Percentiles rank a stretch among this genome's conserved stretches.
Conservation (phyloP, 108 stramenopile species). For the Bacterosira constricta region DNA sequence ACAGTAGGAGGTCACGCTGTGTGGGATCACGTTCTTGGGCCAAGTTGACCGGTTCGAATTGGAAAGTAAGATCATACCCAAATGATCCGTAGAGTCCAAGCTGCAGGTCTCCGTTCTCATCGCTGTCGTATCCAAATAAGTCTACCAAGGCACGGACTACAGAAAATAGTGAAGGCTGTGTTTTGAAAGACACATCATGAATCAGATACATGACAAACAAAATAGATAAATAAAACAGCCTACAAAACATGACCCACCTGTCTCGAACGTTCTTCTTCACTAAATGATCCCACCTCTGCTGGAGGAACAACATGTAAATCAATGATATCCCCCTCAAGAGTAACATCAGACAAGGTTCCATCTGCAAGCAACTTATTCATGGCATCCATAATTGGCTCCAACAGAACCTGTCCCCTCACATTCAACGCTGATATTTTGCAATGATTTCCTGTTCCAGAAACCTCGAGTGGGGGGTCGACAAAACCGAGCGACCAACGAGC, state of each 20-base stretch:
- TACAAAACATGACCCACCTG: conserved; percentile 58
- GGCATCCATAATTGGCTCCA: conserved; percentile 78
- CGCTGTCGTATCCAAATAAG: conserved; percentile 75
- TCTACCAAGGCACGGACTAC: conserved; percentile 90
- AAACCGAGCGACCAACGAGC: conserved; percentile 94
- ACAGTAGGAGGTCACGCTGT: conserved; percentile 93
- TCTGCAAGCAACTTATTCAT: conserved; percentile 67
- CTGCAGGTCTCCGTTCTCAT: conserved; percentile 85
- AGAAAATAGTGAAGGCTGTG: conserved; percentile 88
- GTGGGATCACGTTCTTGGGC: conserved; percentile 79
- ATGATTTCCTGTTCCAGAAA: conserved; percentile 74
- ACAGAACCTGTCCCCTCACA: conserved; percentile 75
- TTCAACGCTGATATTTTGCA: conserved; percentile 92
- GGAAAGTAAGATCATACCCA: conserved; percentile 97
- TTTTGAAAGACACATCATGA: not conserved
- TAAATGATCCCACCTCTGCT: conserved; percentile 81
- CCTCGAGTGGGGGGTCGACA: conserved; percentile 91
- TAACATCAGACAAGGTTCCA: conserved; percentile 56
- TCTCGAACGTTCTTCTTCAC: conserved; percentile 93
- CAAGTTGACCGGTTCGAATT: conserved; percentile 94
- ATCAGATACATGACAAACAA: not conserved
- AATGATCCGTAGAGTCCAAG: conserved; percentile 96
- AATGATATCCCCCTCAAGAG: conserved; percentile 49
- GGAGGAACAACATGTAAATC: conserved; percentile 77
- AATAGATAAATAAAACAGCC: conserved; percentile 10